A percentile compares a stretch with the other conserved stretches of the same genome.
Conservation (phyloP, 2,329 filamentous ascomycete genomes). For the Diaporthe vexans region DNA sequence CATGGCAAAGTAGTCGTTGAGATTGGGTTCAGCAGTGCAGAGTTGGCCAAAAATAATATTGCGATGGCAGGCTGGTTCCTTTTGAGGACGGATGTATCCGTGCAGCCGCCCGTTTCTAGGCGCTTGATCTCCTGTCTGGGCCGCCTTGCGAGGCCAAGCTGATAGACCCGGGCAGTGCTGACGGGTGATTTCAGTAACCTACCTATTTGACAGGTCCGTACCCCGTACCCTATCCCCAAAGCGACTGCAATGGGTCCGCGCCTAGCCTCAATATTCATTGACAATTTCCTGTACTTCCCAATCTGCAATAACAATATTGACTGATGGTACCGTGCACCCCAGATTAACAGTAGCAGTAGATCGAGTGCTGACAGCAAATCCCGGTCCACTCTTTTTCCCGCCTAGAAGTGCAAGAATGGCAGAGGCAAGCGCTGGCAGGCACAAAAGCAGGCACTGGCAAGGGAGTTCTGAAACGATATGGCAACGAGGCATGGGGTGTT, state of each 20-base stretch:
- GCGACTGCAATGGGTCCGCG: neutral
- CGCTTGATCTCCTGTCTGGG: neutral
- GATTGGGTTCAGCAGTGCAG: neutral
- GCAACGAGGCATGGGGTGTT: neutral
- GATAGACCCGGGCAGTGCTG: conserved; percentile 14
- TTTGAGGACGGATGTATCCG: neutral
- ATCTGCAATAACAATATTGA: neutral
- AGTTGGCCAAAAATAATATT: no score
- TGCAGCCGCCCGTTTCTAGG: no score
- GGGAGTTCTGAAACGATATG: conserved; percentile 20
- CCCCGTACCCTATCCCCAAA: neutral
- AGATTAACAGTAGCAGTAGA: conserved; percentile 12
- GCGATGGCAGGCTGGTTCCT: no score
- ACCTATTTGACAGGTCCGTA: neutral
- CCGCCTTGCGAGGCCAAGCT: conserved; percentile 14
- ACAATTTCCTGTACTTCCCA: neutral
- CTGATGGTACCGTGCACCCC: neutral
- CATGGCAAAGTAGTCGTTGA: neutral
- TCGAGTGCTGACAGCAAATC: neutral
- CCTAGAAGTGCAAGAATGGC: neutral
- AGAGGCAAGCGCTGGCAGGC: neutral
- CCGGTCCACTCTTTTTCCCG: conserved; percentile 6
- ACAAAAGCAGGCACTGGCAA: conserved; percentile 11
- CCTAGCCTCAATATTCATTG: neutral
- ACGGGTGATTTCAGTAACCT: neutral